phyloP scores from a whole-genome alignment of 2,329 filamentous ascomycete species.

The Xylaria sp. region DNA sequence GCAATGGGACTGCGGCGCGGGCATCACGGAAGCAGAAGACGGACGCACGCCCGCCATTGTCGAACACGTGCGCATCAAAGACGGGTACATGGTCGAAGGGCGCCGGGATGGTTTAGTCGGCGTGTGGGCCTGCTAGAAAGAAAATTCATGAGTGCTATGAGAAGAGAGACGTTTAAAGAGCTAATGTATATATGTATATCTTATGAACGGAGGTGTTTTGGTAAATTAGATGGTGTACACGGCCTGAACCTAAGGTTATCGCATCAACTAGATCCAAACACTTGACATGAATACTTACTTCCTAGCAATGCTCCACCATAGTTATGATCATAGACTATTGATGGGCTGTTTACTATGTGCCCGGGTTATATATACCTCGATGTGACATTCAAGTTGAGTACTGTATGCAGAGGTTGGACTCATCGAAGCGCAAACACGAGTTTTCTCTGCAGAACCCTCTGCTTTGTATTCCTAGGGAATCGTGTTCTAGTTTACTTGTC shows the following conservation, averaged over 20 bases:
- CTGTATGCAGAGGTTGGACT: not conserved
- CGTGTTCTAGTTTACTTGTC: not conserved
- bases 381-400: not conserved
- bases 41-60: conserved; percentile 75
- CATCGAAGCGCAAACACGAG: not conserved
- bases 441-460: not conserved
- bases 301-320: not conserved
- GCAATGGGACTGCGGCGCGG: conserved; percentile 96
- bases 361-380: no score
- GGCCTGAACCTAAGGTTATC: not conserved
- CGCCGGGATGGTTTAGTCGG: conserved; percentile 88
- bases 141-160: not conserved
- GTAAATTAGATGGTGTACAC: no score
- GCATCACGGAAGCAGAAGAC: conserved; percentile 74
- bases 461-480: not conserved
- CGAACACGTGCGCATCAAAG: conserved; percentile 88
- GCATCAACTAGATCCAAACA: not conserved
- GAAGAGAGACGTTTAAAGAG: not conserved
- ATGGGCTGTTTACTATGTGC: no score
- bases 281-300: not conserved
- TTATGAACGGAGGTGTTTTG: not conserved
- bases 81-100: conserved; percentile 94
- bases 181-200: conserved; percentile 16
- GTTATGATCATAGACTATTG: no score
- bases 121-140: conserved; percentile 70